Base-by-base conservation (phyloP, 257 asterid species). In the Solanum boliviense region DNA sequence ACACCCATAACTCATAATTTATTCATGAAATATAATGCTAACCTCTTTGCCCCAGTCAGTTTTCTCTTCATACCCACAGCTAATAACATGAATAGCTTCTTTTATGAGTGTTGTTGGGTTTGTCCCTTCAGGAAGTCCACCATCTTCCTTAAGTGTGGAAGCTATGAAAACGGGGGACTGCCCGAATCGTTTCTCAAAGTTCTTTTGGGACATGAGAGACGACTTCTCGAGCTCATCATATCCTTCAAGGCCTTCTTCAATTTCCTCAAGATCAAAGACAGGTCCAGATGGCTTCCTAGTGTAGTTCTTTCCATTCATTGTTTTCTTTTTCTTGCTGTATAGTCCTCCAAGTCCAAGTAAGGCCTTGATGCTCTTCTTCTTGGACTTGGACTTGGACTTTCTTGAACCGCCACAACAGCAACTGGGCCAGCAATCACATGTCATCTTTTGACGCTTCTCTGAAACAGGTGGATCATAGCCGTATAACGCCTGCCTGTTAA, bases 31-130 rank as follows among this genome's bases (percentile, higher is more conserved):
- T 39, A 68, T 85, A 44, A 31, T 76, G 87, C 92, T 81, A 25
- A 93, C 98, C 94, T 95, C 98, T 88, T 94, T 95, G 73, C 98
- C 98, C 98, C 98, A 95, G 88, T 95, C 98, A 16, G 98, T 95
- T 90, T 95, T 95, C 92, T 95, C 98, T 91, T 95, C 98, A 67
- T 95, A 95, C 29, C 98, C 96, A 89, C 96, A 93, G 88, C 98
- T 93, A 70, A 95, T 95, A 60, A 95, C 98, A 92, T 94, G 97
- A 90, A 95, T 94, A 90, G 98, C 98, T 92, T 95, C 97, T 91
- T 94, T 94, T 87, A 94, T 91, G 41, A 93, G 93, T 18, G 98
- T 91, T 1, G 93, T 87, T 1, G 95, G 88, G 71, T 90, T 93
- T 86, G 93, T 93, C 83, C 97, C 96, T 87, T 93, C 94, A 5